Percentiles rank a stretch among this genome's conserved stretches.
These are phyloP conservation scores for Stemphylium beticola DNA, from an alignment of 2,329 filamentous ascomycete species.

Conservation along the genomic window DNA sequence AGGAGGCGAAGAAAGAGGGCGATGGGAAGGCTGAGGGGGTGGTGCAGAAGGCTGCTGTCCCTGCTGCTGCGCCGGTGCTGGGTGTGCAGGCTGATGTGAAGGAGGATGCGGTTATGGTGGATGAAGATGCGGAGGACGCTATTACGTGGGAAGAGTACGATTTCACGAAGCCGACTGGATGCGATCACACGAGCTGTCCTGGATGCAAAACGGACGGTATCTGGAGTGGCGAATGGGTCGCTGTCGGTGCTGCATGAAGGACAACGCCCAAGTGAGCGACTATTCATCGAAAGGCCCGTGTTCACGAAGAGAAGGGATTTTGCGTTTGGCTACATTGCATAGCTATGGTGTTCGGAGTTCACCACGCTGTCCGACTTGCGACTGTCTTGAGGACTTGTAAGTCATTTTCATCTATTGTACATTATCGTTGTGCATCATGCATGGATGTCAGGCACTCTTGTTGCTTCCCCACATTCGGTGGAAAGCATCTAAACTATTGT, in stretches of 20 bases:
- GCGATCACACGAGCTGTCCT: constrained; percentile 40
- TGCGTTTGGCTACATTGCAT: background rate
- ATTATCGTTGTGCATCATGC: background rate
- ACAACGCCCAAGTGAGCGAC: background rate
- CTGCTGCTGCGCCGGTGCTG: background rate
- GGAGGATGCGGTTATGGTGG: constrained; percentile 31
- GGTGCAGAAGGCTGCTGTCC: constrained; percentile 7
- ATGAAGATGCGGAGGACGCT: constrained; percentile 27
- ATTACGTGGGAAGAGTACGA: constrained; percentile 58
- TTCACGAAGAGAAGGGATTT: no score
- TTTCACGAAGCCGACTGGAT: constrained; percentile 59
- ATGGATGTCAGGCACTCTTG: background rate
- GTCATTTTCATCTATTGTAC: background rate
- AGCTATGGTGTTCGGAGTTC: background rate
- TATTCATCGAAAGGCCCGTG: background rate
- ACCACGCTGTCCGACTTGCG: background rate
- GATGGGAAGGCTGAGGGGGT: constrained; percentile 47
- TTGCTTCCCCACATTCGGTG: no score
- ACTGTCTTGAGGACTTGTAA: background rate
- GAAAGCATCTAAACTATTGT: no score
- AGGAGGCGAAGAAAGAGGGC: background rate
- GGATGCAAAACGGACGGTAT: constrained; percentile 35
- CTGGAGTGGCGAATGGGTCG: constrained; percentile 58
- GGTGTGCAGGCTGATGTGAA: constrained; percentile 15
- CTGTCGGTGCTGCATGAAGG: constrained; percentile 6